These are phyloP conservation scores for Candida nemodendra DNA, from an alignment of 805 yeast species.

Conservation along the genomic window DNA sequence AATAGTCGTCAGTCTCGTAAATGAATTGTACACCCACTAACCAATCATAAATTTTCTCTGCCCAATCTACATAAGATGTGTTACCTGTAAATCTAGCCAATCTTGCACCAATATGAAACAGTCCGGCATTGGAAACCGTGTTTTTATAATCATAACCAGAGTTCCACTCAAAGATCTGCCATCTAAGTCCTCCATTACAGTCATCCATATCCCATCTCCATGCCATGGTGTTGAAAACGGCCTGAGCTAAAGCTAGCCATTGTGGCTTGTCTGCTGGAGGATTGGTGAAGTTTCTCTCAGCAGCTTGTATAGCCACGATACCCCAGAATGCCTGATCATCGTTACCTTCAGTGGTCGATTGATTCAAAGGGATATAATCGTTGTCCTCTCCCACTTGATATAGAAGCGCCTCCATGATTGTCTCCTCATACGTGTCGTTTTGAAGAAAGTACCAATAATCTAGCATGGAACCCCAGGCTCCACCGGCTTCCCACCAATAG, in stretches of 20 bases:
- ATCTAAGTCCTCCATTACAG: conserved; percentile 89
- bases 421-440: conserved; percentile 61
- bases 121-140: conserved; percentile 84
- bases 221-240: conserved; percentile 88
- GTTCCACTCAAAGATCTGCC: conserved; percentile 97
- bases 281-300: conserved; percentile 80
- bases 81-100: conserved; percentile 81
- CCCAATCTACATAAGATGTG: conserved; percentile 70
- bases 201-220: conserved; percentile 73
- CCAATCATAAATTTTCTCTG: conserved; percentile 81
- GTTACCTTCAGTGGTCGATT: conserved; percentile 90
- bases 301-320: conserved; percentile 86
- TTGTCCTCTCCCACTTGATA: conserved; percentile 72
- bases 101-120: conserved; percentile 85
- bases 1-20: conserved; percentile 37
- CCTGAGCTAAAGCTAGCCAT: conserved; percentile 86
- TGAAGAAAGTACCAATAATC: conserved; percentile 74
- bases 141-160: conserved; percentile 92
- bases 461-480: conserved; percentile 84
- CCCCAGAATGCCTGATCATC: conserved; percentile 99
- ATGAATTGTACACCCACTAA: conserved; percentile 53
- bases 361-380: conserved; percentile 85
- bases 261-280: conserved; percentile 60
- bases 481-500: conserved; percentile 99
- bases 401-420: conserved; percentile 59